Evolutionary conservation across 768 basidiomycete species (phyloP), one percentile per base, ranked within the genome.

Genomic region (Suillus hirtellus): DNA sequence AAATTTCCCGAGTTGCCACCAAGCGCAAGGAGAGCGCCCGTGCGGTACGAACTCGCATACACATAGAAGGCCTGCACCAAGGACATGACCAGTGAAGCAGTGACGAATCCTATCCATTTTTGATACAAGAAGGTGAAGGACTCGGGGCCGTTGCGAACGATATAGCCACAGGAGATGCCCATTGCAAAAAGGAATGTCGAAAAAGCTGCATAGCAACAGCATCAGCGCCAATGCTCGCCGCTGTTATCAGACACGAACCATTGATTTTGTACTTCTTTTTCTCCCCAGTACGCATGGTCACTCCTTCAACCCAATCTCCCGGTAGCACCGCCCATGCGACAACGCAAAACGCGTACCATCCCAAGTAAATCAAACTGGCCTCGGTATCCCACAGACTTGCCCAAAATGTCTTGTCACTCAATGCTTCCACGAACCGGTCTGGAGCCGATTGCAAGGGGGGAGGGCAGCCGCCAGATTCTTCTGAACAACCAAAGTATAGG

Each of bases 211-310:
- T 24, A 3, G 9, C 2, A 17, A 61, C 14, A 27, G 44, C 34
- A 31, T 38, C 24, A 43, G 5, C 14, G 21, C 15, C 8, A 11
- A 60, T 46, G 53, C 11, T 35, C 31, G 7, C 4, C 56, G 19
- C 11, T 15, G 7, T 34, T 9, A 10, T 10, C 21, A 6, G 1
- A 46, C 27, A 75, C 83, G 68, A 71, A 95, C 96, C 96, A 78
- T 99, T 99, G 64, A 97, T 94, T 79, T 93, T 98, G 82, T 99
- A 99, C 64, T 82, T 77, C 73, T 91, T 89, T 71, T 82, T 88
- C 60, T 79, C 81, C 0, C 96, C 96, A 47, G 86, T 88, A 53
- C 97, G 83, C 68, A 96, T 75, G 9, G 80, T 78, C 31, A 79
- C 84, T 27, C 94, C 94, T 54, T 89, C 80, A 6, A 94, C 80